phyloP scores from a whole-genome alignment of 2,329 filamentous ascomycete genomes.

The Ceratocystis harringtonii region DNA sequence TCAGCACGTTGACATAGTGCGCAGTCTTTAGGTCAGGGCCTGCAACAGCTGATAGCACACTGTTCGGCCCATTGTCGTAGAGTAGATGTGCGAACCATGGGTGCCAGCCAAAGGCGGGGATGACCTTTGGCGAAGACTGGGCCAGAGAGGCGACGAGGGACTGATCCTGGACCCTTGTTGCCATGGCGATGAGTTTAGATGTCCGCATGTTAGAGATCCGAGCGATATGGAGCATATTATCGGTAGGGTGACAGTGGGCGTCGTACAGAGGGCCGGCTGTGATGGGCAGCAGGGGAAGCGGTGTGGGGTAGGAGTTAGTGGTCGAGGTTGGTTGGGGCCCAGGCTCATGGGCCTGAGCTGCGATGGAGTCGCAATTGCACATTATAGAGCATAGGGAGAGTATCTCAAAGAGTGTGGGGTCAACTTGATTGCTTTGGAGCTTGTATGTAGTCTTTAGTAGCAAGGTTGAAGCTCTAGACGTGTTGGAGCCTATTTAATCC shows the following conservation, averaged over 20 bases:
- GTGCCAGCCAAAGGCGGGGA: constrained; percentile 77
- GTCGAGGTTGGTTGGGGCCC: not conserved
- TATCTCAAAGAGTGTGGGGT: not conserved
- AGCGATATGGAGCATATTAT: constrained; percentile 49
- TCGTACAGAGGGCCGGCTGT: constrained; percentile 47
- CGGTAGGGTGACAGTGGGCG: constrained; percentile 73
- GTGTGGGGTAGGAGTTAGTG: not conserved
- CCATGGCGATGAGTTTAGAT: constrained; percentile 56
- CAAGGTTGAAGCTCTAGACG: too few relatives aligned
- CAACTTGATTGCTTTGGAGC: too few relatives aligned
- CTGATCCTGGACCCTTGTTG: constrained; percentile 62
- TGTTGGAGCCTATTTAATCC: too few relatives aligned
- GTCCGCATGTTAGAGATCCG: constrained; percentile 51
- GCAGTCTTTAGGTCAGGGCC: constrained; percentile 16
- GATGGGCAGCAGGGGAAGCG: not conserved
- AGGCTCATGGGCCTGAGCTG: not conserved
- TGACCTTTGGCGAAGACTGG: constrained; percentile 24
- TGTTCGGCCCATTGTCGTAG: constrained; percentile 39
- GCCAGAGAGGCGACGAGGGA: constrained; percentile 52
- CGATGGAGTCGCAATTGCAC: not conserved
- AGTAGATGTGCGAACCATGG: constrained; percentile 75
- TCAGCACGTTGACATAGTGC: constrained; percentile 55
- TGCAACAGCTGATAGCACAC: not conserved
- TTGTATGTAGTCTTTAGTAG: too few relatives aligned
- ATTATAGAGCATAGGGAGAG: not conserved